A percentile compares a stretch with the other conserved stretches of the same genome.
phyloP scores from a whole-genome alignment of 1,284 basidiomycete genomes.

The Fomitiporia mediterranea region DNA sequence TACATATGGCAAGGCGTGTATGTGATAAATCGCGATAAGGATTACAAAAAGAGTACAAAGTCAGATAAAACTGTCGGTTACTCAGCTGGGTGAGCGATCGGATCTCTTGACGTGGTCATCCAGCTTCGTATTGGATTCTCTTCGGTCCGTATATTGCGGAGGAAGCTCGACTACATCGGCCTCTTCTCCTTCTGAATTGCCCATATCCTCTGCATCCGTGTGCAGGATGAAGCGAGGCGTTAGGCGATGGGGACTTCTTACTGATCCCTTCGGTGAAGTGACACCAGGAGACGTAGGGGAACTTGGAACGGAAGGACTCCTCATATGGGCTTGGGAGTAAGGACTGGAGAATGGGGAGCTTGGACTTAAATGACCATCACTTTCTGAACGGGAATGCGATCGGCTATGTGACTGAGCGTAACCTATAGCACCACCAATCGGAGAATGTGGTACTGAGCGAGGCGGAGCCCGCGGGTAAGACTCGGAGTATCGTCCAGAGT shows the following conservation, averaged over 20 bases:
- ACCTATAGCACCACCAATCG: neutral
- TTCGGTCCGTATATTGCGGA: slow-evolving; percentile 62
- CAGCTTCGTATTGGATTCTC: slow-evolving; percentile 26
- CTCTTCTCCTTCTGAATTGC: slow-evolving; percentile 39
- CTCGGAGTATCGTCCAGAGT: slow-evolving; percentile 7
- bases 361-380: slow-evolving; percentile 6
- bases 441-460: neutral
- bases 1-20: neutral
- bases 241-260: slow-evolving; percentile 39
- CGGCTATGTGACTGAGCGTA: neutral
- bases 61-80: neutral
- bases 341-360: neutral
- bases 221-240: slow-evolving; percentile 62
- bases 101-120: too few species aligned
- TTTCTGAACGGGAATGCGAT: slow-evolving; percentile 10
- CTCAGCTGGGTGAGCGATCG: neutral
- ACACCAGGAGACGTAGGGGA: neutral
- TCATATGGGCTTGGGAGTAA: slow-evolving; percentile 9
- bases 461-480: slow-evolving; percentile 3
- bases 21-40: neutral
- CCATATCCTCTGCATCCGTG: slow-evolving; percentile 60
- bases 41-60: neutral
- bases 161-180: slow-evolving; percentile 71
- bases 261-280: slow-evolving; percentile 32
- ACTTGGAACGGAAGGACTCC: slow-evolving; percentile 1